Evolutionary conservation across 257 asterid species (phyloP).

Genomic region (Penstemon davidsonii): DNA sequence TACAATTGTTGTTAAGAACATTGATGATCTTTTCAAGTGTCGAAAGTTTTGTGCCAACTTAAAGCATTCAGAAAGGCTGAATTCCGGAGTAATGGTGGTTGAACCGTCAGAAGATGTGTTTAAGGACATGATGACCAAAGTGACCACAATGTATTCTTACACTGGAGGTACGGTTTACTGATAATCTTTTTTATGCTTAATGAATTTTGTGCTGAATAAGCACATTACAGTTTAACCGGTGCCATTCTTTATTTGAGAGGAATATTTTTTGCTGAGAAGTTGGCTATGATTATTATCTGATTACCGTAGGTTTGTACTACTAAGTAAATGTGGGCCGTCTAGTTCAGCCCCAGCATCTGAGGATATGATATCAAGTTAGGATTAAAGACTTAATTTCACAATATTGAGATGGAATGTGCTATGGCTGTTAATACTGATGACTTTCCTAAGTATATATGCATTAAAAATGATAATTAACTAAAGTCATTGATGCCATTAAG

Average conservation of each 20-base stretch:
- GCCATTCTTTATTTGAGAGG: background rate
- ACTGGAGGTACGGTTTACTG: slow-evolving; percentile 72
- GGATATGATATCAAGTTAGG: background rate
- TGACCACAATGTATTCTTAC: slow-evolving; percentile 79
- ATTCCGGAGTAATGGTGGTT: slow-evolving; percentile 98
- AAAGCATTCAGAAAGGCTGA: slow-evolving; percentile 94
- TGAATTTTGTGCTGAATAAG: too few species aligned
- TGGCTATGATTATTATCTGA: background rate
- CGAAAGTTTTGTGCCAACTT: slow-evolving; percentile 91
- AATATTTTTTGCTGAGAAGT: background rate
- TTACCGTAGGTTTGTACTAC: too few species aligned
- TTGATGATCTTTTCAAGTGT: slow-evolving; percentile 90
- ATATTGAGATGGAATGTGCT: slow-evolving; percentile 17
- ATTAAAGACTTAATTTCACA: background rate
- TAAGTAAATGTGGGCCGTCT: too few species aligned
- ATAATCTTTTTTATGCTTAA: background rate
- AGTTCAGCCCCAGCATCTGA: background rate
- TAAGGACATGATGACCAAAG: slow-evolving; percentile 91
- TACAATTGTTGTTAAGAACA: slow-evolving; percentile 90
- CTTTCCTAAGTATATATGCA: too few species aligned
- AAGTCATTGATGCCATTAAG: slow-evolving; percentile 12
- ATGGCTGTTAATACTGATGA: background rate
- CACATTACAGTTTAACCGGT: background rate
- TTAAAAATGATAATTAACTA: too few species aligned
- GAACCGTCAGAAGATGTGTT: slow-evolving; percentile 85